Base-by-base conservation (phyloP, 2,329 filamentous ascomycete genomes). In the Sarocladium oryzae region DNA sequence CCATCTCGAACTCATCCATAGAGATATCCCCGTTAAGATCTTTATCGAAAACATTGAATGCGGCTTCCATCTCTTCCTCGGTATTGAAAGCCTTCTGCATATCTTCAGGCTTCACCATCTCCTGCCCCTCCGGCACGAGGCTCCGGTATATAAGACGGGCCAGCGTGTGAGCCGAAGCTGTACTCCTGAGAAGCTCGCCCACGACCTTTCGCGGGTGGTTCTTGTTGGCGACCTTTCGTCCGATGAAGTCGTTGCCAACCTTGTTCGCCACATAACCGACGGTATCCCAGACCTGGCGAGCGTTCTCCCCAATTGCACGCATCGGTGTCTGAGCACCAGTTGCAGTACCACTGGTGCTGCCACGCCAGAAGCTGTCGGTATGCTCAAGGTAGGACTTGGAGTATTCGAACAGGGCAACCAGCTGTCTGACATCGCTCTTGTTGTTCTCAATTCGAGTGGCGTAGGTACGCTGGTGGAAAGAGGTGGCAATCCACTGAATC, bases 1-100 rank as follows among this genome's bases (percentile, higher is more conserved):
- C 90, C 20, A 88, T 83, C 66, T 96, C 91, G 20, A 97, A 79
- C 65, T 96, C 92, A 61, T 96, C 89, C 81, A 96, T 90, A 1
- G 88, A 95, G 48, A 96, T 95, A 61, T 97, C 92, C 3, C 91
- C 92, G 56, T 97, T 97, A 72, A 96, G 82, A 61, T 97, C 92
- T 63, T 93, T 95, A 70, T 97, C 92, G 58, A 96, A 96, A 75
- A 96, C 91, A 58, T 77, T 76, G 61, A 97, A 96, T 0, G 91
- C 91, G 2, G 87, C 87, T 51, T 93, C 86, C 1, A 90, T 89
- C 63, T 96, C 92, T 13, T 96, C 91, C 16, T 85, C 78, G 21
- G 85, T 87, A 9, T 86, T 79, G 59, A 96, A 96, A 1, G 88
- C 90, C 10, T 78, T 73, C 55, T 83, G 84, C 51, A 97, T 69